Percentiles rank a stretch among this genome's conserved stretches.
Conservation (phyloP, 257 asterid species). For the Solanum pennellii region DNA sequence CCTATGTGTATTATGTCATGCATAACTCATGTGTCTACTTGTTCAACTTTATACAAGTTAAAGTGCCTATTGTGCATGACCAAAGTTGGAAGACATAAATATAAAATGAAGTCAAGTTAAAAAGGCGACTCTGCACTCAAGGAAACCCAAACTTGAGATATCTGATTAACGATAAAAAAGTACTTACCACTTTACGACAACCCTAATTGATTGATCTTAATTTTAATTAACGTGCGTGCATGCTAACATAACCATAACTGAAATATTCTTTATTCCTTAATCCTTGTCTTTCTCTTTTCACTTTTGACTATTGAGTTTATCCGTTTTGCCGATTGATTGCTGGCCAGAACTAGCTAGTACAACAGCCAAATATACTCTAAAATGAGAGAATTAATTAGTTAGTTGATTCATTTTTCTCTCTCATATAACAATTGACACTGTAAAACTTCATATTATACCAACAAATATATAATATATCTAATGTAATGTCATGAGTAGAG, state of each 20-base stretch:
- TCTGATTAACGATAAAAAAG: too few species aligned
- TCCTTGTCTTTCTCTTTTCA: background rate
- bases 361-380: background rate
- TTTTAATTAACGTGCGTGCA: background rate
- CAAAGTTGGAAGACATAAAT: too few species aligned
- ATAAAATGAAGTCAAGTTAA: too few species aligned
- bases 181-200: too few species aligned
- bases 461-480: background rate
- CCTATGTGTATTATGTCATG: too few species aligned
- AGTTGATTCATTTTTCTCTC: background rate
- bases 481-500: accelerated
- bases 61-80: accelerated
- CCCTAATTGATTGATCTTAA: background rate
- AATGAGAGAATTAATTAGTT: background rate
- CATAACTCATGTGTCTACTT: too few species aligned
- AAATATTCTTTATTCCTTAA: background rate
- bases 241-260: background rate
- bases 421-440: background rate
- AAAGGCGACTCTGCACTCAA: too few species aligned
- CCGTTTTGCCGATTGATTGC: background rate
- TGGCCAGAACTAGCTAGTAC: background rate
- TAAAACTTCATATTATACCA: background rate
- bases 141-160: too few species aligned
- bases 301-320: background rate
- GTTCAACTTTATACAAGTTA: too few species aligned